Evolutionary conservation across 2,329 filamentous ascomycete species (phyloP).

Genomic region (Bisporella sp.): DNA sequence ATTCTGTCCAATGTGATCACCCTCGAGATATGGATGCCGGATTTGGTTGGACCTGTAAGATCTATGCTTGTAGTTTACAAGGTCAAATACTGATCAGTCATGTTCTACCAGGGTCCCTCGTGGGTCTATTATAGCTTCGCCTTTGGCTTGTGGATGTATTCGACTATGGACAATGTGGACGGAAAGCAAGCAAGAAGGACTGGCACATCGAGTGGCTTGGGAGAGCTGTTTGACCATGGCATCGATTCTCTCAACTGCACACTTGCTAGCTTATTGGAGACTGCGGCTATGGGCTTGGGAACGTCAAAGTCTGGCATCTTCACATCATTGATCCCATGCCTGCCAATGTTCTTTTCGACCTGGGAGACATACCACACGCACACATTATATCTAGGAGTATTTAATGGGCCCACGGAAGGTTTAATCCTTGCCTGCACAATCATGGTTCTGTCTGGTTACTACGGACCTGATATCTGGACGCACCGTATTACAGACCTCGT

Average conservation of each 20-base stretch:
- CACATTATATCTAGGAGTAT: conserved; percentile 88
- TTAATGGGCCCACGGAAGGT: conserved; percentile 96
- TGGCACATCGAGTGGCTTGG: conserved; percentile 87
- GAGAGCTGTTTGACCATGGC: conserved; percentile 96
- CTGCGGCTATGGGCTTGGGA: conserved; percentile 87
- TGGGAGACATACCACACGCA: conserved; percentile 99
- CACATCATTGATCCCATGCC: conserved; percentile 81
- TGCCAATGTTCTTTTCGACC: conserved; percentile 99
- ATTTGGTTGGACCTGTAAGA: conserved; percentile 80
- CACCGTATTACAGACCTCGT: conserved; percentile 65
- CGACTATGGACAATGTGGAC: conserved; percentile 98
- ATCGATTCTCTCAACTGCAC: conserved; percentile 98
- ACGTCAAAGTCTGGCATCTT: conserved; percentile 79
- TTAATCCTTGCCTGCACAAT: conserved; percentile 79
- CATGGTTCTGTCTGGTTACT: conserved; percentile 83
- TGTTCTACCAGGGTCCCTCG: conserved; percentile 58
- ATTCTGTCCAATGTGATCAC: conserved; percentile 75
- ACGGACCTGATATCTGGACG: conserved; percentile 82
- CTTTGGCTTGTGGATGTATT: conserved; percentile 95
- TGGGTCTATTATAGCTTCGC: conserved; percentile 98
- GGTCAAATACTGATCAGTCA: conserved; percentile 10
- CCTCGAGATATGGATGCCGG: conserved; percentile 76
- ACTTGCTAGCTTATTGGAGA: conserved; percentile 82
- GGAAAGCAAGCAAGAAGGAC: conserved; percentile 95
- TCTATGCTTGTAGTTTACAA: background rate